Evolutionary conservation across 768 basidiomycete genomes (phyloP).

Genomic region (Mycena indigotica): DNA sequence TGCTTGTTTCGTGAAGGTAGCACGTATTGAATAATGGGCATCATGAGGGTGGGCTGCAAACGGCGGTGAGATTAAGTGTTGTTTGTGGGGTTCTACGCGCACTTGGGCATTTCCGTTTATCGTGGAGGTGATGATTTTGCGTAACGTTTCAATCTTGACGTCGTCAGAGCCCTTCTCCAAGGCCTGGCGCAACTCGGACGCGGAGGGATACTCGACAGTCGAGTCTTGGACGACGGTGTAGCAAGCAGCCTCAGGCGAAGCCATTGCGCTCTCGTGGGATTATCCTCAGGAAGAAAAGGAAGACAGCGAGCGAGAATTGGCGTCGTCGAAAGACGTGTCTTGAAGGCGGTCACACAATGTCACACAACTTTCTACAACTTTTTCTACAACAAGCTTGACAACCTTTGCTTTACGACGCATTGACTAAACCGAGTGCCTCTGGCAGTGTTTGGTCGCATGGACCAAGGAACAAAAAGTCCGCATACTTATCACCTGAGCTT

Average conservation of each 20-base stretch:
- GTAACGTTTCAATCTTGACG: constrained; percentile 93
- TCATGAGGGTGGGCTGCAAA: constrained; percentile 81
- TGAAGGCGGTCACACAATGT: no score
- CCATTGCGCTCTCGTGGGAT: constrained; percentile 30
- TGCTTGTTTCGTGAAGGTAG: constrained; percentile 94
- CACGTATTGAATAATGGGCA: constrained; percentile 98
- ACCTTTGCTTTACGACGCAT: not conserved
- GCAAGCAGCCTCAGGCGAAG: constrained; percentile 63
- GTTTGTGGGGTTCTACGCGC: constrained; percentile 25
- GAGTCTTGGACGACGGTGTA: constrained; percentile 82
- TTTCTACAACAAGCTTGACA: no score
- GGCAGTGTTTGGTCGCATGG: constrained; percentile 49
- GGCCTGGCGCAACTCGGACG: constrained; percentile 75
- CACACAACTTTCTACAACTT: no score
- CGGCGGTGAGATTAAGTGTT: constrained; percentile 1
- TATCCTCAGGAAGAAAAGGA: no score
- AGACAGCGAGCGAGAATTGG: no score
- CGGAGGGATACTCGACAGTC: constrained; percentile 72
- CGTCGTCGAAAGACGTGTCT: no score
- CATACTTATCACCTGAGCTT: constrained; percentile 37
- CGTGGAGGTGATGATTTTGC: constrained; percentile 89
- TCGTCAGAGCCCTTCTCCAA: constrained; percentile 97
- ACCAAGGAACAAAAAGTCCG: constrained; percentile 52
- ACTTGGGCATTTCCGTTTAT: constrained; percentile 95
- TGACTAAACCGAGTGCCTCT: constrained; percentile 31